Base-by-base conservation (phyloP, 139 green algal genomes). In the Coelastrella sp. region DNA sequence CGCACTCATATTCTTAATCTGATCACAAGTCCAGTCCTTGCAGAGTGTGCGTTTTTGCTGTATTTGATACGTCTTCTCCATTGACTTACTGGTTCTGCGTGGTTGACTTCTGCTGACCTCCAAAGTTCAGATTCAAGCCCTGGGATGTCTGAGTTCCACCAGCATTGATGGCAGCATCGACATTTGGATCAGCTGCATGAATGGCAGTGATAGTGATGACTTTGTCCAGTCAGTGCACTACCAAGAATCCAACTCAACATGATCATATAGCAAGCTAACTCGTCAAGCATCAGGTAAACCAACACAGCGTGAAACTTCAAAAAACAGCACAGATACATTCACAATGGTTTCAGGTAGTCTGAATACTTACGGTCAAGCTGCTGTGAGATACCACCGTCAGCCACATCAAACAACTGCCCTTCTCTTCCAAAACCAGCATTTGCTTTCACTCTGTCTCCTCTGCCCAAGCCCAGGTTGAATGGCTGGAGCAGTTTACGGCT, bases 401-500 rank as follows among this genome's bases (percentile, higher is more conserved):
- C 27, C 32, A 60, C 21, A 32, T 30, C 23, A 48, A 51, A 68
- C 21, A 67, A 48, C 43, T 34, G 15, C 4, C 43, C 73, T 32
- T 81, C 73, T 66, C 73, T 50, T 5, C 35, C 4, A 6, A 15
- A 27, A 41, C 27, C 62, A 40, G 62, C 53, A 43, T 73, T 76
- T 2, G 37, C 67, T 37, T 50, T 76, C 23, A 6, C 34, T 21
- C 64, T 41, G 19, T 50, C 35, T 40, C 37, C 67, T 19, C 23
- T 30, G 67, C 67, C 67, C 48, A 81, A 50, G 1, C 35, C 73
- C 32, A 81, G 30, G 40, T 40, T 67, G 19, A 81, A 81, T 17
- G 73, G 73, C 73, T 81, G 73, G 21, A 81, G 73, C 32, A 81
- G 73, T 35, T 81, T 81, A 32, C 73, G 73, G 17, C 73, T 57